Conservation (phyloP, 2,329 filamentous ascomycete species). For the Huntiella bhutanensis region DNA sequence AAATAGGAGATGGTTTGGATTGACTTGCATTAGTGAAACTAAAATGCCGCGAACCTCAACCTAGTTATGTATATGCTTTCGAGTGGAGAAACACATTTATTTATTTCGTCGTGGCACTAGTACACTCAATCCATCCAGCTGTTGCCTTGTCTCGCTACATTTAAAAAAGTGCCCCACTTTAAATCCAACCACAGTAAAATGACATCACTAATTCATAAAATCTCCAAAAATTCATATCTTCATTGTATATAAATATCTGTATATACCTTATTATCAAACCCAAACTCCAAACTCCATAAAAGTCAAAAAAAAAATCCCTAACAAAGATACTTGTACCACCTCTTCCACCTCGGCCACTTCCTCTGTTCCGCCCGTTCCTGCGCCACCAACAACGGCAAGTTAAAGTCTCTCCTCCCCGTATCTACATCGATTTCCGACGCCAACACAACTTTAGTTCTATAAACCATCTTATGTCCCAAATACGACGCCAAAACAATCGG, state of each 20-base stretch:
- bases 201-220: not conserved
- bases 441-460: constrained; percentile 47
- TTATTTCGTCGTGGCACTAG: no score
- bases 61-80: no score
- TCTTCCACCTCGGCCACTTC: constrained; percentile 61
- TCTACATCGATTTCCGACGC: constrained; percentile 66
- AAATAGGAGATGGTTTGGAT: no score
- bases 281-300: constrained; percentile 4
- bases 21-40: no score
- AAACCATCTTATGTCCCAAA: constrained; percentile 56
- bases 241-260: no score
- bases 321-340: constrained; percentile 53
- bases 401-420: constrained; percentile 70
- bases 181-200: no score
- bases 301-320: constrained; percentile 18
- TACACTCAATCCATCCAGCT: no score
- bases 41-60: no score
- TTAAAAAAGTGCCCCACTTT: no score
- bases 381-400: constrained; percentile 56
- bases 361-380: constrained; percentile 61
- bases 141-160: no score
- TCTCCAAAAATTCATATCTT: not conserved
- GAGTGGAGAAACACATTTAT: no score
- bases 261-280: no score
- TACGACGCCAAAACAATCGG: constrained; percentile 53